Percentiles rank a stretch among this genome's conserved stretches.
Conservation (phyloP, 1,284 basidiomycete genomes). For the Puccinia hordei region DNA sequence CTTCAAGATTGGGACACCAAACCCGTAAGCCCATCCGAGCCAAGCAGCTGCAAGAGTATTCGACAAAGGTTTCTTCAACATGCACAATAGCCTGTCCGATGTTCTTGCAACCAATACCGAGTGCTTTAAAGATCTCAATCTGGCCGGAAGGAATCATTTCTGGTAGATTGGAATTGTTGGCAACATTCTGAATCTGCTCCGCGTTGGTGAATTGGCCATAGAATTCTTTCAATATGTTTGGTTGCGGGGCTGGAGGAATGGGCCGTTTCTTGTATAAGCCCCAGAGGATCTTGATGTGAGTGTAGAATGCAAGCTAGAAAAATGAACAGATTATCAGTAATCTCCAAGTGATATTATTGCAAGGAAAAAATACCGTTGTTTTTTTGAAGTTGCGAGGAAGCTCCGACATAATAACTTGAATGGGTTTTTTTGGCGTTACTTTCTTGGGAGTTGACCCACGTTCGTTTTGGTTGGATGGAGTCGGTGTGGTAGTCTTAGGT, state of each 20-base stretch:
- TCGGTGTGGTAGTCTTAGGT: background rate
- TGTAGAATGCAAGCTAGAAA: constrained; percentile 17
- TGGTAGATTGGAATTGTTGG: background rate
- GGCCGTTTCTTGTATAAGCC: constrained; percentile 3
- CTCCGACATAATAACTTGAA: background rate
- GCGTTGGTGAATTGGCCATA: background rate
- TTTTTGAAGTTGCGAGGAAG: background rate
- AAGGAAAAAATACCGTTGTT: background rate
- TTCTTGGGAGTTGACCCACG: background rate
- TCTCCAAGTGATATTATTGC: background rate
- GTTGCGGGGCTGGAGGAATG: constrained; percentile 16
- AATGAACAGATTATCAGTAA: background rate
- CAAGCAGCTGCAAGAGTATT: background rate
- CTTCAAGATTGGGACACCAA: too few relatives aligned
- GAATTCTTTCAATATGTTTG: background rate
- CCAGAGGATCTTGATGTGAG: constrained; percentile 27
- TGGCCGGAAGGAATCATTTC: background rate
- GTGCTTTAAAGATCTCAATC: background rate
- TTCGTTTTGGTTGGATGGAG: background rate
- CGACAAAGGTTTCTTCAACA: background rate
- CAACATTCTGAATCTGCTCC: background rate
- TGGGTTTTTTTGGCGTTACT: background rate
- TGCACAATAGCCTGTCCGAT: background rate
- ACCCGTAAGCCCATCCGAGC: background rate
- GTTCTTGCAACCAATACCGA: background rate